Evolutionary conservation across 208 protist species (phyloP).

Genomic region (Wallacemonas sp.): DNA sequence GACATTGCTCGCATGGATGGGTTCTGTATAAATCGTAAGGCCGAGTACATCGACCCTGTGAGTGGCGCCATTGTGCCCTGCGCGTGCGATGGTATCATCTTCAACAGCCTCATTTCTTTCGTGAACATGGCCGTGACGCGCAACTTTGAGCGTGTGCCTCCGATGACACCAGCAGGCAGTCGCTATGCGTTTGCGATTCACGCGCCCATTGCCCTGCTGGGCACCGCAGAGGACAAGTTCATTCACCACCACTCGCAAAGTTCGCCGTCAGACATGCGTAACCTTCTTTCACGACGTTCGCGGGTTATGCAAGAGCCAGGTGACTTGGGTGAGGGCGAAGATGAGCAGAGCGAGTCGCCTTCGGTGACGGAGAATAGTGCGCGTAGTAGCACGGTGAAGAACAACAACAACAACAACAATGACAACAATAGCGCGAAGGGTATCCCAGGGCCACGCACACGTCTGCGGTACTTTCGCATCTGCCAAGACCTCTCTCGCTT

Average conservation of each 20-base stretch:
- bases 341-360: no score
- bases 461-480: constrained; percentile 31
- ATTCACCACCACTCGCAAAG: constrained; percentile 33
- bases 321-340: not conserved
- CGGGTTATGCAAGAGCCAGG: not conserved
- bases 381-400: no score
- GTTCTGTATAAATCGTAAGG: constrained; percentile 61
- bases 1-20: constrained; percentile 36
- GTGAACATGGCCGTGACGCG: constrained; percentile 42
- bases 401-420: no score
- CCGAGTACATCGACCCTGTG: constrained; percentile 71
- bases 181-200: constrained; percentile 30
- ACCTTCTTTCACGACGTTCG: constrained; percentile 21
- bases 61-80: constrained; percentile 61
- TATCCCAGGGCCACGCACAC: not conserved
- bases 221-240: constrained; percentile 25
- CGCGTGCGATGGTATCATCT: constrained; percentile 27
- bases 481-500: constrained; percentile 51
- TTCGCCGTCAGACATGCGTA: constrained; percentile 33
- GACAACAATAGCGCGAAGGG: no score
- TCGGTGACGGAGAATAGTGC: no score
- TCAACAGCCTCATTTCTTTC: constrained; percentile 31
- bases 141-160: constrained; percentile 65
- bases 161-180: constrained; percentile 36
- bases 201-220: constrained; percentile 29